Conservation (phyloP, 805 yeast genomes). For the Pichia occidentalis region DNA sequence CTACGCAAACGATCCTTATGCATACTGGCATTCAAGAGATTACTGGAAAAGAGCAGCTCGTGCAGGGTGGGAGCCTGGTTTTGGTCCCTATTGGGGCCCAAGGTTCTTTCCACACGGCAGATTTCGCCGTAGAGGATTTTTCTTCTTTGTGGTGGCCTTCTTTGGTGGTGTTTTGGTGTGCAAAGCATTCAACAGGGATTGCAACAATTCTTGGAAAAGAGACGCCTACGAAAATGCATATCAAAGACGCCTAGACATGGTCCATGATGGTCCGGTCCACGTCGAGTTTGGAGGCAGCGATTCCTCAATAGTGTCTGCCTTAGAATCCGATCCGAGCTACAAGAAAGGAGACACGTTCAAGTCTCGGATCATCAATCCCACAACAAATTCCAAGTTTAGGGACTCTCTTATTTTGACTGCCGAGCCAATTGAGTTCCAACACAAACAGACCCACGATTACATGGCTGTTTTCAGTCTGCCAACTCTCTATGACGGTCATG, state of each 20-base stretch:
- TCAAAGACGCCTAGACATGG: too few relatives aligned
- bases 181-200: too few relatives aligned
- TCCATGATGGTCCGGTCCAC: too few relatives aligned
- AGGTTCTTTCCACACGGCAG: not conserved
- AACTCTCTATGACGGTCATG: too few relatives aligned
- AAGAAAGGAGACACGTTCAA: not conserved
- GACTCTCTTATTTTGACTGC: conserved; percentile 1
- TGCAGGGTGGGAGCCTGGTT: too few relatives aligned
- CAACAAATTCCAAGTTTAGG: conserved; percentile 1
- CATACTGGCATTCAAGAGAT: too few relatives aligned
- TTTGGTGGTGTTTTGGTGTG: not conserved
- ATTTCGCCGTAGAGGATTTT: conserved; percentile 1
- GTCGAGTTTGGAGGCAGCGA: too few relatives aligned
- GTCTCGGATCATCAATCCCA: not conserved
- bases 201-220: too few relatives aligned
- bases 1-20: too few relatives aligned
- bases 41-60: too few relatives aligned
- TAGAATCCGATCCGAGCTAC: not conserved
- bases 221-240: too few relatives aligned
- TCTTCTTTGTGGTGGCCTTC: not conserved
- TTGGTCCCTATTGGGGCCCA: not conserved
- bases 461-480: not conserved
- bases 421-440: conserved; percentile 1
- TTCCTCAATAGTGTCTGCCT: not conserved
- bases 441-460: not conserved